Conservation (phyloP, 164 flowering plant species). For the Piper longum region DNA sequence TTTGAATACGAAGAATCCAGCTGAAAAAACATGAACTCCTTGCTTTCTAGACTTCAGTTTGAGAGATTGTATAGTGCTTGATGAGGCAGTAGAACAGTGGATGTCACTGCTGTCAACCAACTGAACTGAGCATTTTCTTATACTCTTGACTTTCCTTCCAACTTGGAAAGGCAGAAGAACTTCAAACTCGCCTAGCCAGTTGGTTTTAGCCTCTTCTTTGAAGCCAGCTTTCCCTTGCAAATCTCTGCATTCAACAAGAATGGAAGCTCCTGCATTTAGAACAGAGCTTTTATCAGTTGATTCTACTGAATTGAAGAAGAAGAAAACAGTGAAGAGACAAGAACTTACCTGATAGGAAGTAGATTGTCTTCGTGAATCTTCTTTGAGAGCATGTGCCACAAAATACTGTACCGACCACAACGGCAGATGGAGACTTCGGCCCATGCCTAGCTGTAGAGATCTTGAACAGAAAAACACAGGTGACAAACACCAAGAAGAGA, state of each 20-base stretch:
- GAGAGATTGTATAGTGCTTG: conserved; percentile 42
- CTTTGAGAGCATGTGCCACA: conserved; percentile 68
- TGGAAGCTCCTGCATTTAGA: conserved; percentile 34
- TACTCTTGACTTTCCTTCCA: conserved; percentile 42
- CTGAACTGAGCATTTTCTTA: conserved; percentile 53
- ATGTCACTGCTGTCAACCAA: conserved; percentile 61
- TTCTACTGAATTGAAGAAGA: too few species aligned
- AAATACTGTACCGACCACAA: conserved; percentile 66
- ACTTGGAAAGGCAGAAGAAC: conserved; percentile 48
- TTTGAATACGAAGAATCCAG: conserved; percentile 48
- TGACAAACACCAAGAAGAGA: conserved; percentile 16
- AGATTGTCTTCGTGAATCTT: conserved; percentile 34
- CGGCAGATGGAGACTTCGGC: conserved; percentile 38
- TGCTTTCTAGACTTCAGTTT: conserved; percentile 45
- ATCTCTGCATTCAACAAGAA: conserved; percentile 37
- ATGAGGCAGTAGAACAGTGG: conserved; percentile 54
- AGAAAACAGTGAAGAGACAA: too few species aligned
- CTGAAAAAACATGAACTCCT: conserved; percentile 47
- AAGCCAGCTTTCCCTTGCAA: conserved; percentile 23
- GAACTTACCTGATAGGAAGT: conserved; percentile 60
- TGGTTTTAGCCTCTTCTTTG: conserved; percentile 39
- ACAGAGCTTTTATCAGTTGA: not conserved
- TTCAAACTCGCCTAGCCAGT: conserved; percentile 48
- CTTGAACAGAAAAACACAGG: conserved; percentile 17
- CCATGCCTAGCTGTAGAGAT: conserved; percentile 21